Evolutionary conservation across 2,329 filamentous ascomycete species (phyloP), one percentile per base, ranked within the genome.

Genomic region (Calonectria crousiana): DNA sequence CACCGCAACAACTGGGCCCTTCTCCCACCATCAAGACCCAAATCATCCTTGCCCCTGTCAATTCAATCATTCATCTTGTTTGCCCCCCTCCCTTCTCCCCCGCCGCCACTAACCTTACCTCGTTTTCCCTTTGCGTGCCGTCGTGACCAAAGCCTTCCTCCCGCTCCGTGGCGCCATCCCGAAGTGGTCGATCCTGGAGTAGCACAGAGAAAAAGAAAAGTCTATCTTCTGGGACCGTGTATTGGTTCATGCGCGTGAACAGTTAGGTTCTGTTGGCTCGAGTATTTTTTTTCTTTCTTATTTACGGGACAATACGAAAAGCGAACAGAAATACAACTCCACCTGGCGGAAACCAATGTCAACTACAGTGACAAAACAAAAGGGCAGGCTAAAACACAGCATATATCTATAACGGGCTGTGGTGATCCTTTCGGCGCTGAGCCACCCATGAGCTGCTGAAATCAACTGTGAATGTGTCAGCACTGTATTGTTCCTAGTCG

Each of bases 381-480:
- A 20, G 34, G 16, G 20, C 23, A 53, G 28, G 30, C 9, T 30
- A 32, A n/a, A 32, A 13, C 30, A 10, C 13, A 13, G 28, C 56
- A 60, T 38, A 23, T 60, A 60, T 60, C 13, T n/a, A 36, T n/a
- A 34, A 60, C 32, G 14, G 56, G 56, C 34, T n/a, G 34, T 58
- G 34, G 51, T 68, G 49, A 36, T 67, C n/a, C 52, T 30, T 41
- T 28, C 36, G 47, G 51, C 66, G 20, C 69, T 51, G 38, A 62
- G 65, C 65, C 56, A 72, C 65, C 47, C 47, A 28, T 18, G 28
- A 51, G 20, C 65, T 47, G 70, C 71, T 72, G 66, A 72, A 72
- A 60, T 13, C 67, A 36, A 26, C n/a, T 4, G 44, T n/a, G 10
- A 44, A 23, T 56, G 41, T 52, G 47, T 72, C 70, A 69, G 66